Percentiles rank a stretch among this genome's conserved stretches.
Conservation (phyloP, 805 yeast species). For the Barnettozyma pratensis region DNA sequence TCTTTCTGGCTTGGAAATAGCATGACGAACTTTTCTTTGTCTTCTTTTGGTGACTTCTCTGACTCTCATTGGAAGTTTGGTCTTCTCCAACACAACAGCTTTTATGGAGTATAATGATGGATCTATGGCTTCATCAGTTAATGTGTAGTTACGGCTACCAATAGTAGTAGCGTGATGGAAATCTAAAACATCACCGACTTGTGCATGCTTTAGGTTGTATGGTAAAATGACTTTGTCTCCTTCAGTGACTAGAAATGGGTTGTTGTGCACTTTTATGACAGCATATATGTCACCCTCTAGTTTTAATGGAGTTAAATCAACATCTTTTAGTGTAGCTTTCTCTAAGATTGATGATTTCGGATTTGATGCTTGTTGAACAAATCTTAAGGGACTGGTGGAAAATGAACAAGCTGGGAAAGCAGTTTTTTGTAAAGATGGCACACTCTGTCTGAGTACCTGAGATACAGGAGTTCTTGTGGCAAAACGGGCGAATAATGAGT, state of each 20-base stretch:
- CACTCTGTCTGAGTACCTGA: neutral
- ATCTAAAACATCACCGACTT: constrained; percentile 76
- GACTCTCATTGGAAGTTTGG: constrained; percentile 70
- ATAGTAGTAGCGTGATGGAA: constrained; percentile 73
- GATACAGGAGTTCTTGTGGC: neutral
- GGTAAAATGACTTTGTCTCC: constrained; percentile 87
- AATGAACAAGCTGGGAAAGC: neutral
- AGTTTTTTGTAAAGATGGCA: neutral
- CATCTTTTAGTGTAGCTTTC: constrained; percentile 1
- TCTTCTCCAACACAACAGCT: constrained; percentile 82
- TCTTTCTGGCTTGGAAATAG: constrained; percentile 61
- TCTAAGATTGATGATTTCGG: constrained; percentile 3
- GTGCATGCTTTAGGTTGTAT: constrained; percentile 65
- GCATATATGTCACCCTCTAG: constrained; percentile 74
- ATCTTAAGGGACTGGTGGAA: neutral
- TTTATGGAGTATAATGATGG: constrained; percentile 51
- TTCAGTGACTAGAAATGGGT: constrained; percentile 82
- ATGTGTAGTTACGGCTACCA: constrained; percentile 81
- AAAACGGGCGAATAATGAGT: constrained; percentile 4
- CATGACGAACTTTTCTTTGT: constrained; percentile 66
- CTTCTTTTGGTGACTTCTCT: constrained; percentile 77
- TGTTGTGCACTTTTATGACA: constrained; percentile 70
- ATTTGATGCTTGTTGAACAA: neutral
- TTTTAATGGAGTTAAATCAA: constrained; percentile 57
- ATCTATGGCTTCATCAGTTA: constrained; percentile 50